Evolutionary conservation across 148 eudicot genomes (phyloP).

Genomic region (Fagopyrum esculentum): DNA sequence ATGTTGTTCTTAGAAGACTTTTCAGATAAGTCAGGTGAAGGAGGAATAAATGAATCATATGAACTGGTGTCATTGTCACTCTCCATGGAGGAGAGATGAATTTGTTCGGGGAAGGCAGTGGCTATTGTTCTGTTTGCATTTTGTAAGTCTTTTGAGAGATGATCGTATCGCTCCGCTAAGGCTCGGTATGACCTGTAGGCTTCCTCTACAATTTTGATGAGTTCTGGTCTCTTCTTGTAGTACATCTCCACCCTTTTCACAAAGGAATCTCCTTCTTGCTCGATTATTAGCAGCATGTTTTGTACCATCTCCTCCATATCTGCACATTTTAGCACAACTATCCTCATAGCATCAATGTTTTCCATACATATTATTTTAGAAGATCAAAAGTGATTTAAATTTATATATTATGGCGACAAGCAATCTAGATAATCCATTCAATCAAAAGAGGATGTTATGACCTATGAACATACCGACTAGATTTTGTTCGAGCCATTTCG

Average conservation of each 20-base stretch:
- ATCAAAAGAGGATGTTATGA: not conserved
- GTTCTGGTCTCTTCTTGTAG: conserved; percentile 79
- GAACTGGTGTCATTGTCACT: conserved; percentile 52
- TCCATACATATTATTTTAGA: not conserved
- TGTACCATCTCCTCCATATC: conserved; percentile 86
- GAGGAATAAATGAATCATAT: conserved; percentile 22
- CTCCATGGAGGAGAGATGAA: conserved; percentile 42
- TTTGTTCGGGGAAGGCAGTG: conserved; percentile 59
- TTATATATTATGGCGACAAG: not conserved
- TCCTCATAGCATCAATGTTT: not conserved
- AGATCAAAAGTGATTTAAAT: not conserved
- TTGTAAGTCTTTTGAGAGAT: conserved; percentile 66
- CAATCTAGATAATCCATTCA: not conserved
- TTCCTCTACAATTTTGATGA: conserved; percentile 64
- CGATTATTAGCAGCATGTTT: conserved; percentile 60
- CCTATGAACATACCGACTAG: conserved; percentile 9
- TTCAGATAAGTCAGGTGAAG: conserved; percentile 15
- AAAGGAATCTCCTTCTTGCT: conserved; percentile 90
- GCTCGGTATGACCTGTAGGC: conserved; percentile 70
- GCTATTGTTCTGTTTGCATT: conserved; percentile 81
- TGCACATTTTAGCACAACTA: conserved; percentile 15
- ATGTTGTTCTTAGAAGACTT: conserved; percentile 29
- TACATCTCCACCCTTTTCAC: conserved; percentile 85
- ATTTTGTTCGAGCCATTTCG: conserved; percentile 21
- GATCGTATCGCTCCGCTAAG: conserved; percentile 80